Evolutionary conservation across 306 rosid genomes (phyloP).

Genomic region (Geum urbanum): DNA sequence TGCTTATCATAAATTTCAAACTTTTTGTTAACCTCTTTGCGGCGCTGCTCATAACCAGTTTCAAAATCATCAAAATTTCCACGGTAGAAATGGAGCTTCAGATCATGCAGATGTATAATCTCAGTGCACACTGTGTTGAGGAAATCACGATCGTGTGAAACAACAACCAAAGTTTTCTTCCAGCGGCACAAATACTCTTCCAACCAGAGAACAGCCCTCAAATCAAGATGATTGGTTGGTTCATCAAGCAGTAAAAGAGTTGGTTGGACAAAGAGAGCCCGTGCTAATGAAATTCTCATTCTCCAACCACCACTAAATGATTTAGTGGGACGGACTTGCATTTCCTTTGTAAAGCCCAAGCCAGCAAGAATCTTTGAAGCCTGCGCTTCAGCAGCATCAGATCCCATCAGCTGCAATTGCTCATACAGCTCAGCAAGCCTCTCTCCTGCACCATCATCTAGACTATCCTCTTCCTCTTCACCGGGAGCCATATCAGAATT

Average conservation of each 20-base stretch:
- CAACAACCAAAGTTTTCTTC: conserved; percentile 6
- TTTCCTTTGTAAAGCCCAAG: conserved; percentile 1
- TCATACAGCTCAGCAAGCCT: conserved; percentile 5
- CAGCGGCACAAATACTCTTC: conserved; percentile 15
- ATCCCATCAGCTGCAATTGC: conserved; percentile 9
- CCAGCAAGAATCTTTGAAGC: conserved; percentile 7
- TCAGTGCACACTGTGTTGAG: conserved; percentile 9
- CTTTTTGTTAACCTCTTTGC: conserved; percentile 71
- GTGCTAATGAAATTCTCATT: conserved; percentile 7
- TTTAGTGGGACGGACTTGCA: conserved; percentile 7
- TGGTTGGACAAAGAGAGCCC: conserved; percentile 11
- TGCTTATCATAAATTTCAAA: conserved; percentile 61
- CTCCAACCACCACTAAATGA: conserved; percentile 12
- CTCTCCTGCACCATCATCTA: conserved; percentile 3
- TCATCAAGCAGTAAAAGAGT: conserved; percentile 13
- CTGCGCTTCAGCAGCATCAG: conserved; percentile 8
- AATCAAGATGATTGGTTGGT: conserved; percentile 6
- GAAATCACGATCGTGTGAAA: conserved; percentile 5
- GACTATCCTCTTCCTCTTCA: not conserved
- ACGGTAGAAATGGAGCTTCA: conserved; percentile 35
- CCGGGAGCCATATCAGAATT: conserved; percentile 1
- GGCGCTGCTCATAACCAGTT: conserved; percentile 63
- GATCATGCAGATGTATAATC: conserved; percentile 3
- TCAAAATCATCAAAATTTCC: conserved; percentile 48
- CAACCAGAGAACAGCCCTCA: conserved; percentile 14